phyloP scores from a whole-genome alignment of 345 rosid species.

The Salix viminalis region DNA sequence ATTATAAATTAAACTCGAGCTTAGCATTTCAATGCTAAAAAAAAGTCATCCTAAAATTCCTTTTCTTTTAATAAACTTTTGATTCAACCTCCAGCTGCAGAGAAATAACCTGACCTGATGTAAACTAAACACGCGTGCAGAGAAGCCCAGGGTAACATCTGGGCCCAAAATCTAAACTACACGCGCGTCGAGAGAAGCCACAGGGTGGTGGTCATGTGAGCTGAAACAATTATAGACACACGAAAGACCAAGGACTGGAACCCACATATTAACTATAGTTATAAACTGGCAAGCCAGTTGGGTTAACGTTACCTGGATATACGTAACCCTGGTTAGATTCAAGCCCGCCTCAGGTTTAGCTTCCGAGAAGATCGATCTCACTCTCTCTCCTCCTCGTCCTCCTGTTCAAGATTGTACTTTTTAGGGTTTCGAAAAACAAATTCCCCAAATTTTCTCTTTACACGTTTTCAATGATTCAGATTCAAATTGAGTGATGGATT shows the following conservation, averaged over 20 bases:
- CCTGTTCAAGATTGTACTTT: neutral
- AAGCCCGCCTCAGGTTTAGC: neutral
- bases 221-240: neutral
- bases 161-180: neutral
- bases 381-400: neutral
- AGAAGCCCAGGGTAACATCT: neutral
- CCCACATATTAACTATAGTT: neutral
- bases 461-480: neutral
- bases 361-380: neutral
- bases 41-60: too few relatives aligned
- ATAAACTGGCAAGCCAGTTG: neutral
- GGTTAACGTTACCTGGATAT: neutral
- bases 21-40: too few relatives aligned
- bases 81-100: too few relatives aligned
- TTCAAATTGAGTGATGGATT: neutral
- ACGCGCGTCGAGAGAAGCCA: neutral
- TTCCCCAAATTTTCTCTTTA: neutral
- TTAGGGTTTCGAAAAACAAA: conserved; percentile 2
- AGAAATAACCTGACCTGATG: too few relatives aligned
- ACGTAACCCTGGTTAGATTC: conserved; percentile 7
- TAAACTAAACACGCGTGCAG: too few relatives aligned
- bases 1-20: too few relatives aligned
- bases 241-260: neutral
- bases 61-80: too few relatives aligned
- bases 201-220: neutral